Percentiles rank a stretch among this genome's conserved stretches.
phyloP scores from a whole-genome alignment of 306 rosid genomes.

The Trifolium subterraneum region DNA sequence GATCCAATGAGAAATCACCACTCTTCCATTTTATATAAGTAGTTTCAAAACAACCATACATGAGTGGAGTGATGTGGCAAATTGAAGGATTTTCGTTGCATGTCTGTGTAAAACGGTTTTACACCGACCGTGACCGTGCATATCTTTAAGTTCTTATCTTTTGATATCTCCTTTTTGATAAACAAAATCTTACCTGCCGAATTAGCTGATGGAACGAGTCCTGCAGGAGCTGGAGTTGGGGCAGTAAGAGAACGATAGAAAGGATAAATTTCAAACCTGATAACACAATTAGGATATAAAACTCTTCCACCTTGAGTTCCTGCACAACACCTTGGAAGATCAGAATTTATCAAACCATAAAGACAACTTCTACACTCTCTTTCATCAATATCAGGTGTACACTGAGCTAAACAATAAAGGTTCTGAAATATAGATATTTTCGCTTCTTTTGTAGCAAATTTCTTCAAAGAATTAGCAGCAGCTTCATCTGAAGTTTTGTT shows the following conservation, averaged over 20 bases:
- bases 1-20: too few species aligned
- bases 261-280: constrained; percentile 15
- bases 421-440: constrained; percentile 3
- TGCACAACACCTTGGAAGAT: background rate
- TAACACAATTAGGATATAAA: background rate
- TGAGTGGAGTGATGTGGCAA: too few species aligned
- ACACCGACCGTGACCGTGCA: too few species aligned
- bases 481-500: constrained; percentile 8
- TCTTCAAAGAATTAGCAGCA: background rate
- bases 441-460: background rate
- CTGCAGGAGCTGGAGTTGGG: constrained; percentile 1
- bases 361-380: constrained; percentile 7
- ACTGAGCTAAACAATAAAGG: constrained; percentile 1
- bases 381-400: background rate
- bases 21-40: too few species aligned
- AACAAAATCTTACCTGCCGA: background rate
- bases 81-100: too few species aligned
- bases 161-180: too few species aligned
- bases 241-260: constrained; percentile 11
- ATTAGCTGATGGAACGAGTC: background rate
- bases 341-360: background rate
- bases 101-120: too few species aligned
- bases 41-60: too few species aligned
- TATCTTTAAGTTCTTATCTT: too few species aligned
- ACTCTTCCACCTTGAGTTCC: constrained; percentile 4